Evolutionary conservation across 2,329 filamentous ascomycete genomes (phyloP).

Genomic region (Fulvia fulva): DNA sequence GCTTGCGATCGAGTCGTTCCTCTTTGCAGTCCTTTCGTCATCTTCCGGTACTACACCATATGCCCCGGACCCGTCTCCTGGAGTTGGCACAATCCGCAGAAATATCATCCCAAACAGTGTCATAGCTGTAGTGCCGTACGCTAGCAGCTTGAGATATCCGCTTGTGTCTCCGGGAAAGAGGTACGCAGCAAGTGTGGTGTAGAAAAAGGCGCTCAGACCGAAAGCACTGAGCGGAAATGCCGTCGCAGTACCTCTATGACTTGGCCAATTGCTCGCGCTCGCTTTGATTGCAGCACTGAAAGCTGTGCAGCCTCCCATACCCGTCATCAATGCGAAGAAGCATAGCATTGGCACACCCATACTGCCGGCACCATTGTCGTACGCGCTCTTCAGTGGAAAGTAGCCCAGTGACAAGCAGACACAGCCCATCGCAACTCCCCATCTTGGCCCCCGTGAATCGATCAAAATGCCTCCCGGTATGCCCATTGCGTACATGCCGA

Average conservation of each 20-base stretch:
- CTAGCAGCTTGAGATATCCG: constrained; percentile 73
- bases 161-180: constrained; percentile 80
- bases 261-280: constrained; percentile 83
- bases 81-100: constrained; percentile 62
- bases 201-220: constrained; percentile 93
- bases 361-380: constrained; percentile 61
- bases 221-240: constrained; percentile 91
- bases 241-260: constrained; percentile 86
- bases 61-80: constrained; percentile 40
- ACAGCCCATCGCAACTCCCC: constrained; percentile 71
- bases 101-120: constrained; percentile 80
- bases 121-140: constrained; percentile 72
- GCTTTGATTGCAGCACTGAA: constrained; percentile 84
- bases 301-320: constrained; percentile 84
- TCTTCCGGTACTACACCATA: constrained; percentile 56
- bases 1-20: constrained; percentile 10
- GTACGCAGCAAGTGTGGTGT: constrained; percentile 72
- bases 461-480: constrained; percentile 86
- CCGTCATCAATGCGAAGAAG: constrained; percentile 80
- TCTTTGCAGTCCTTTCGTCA: constrained; percentile 26
- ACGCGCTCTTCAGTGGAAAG: constrained; percentile 77
- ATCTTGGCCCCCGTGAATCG: constrained; percentile 74
- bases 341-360: constrained; percentile 60
- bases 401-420: constrained; percentile 74
- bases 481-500: constrained; percentile 91